Evolutionary conservation across 1,284 basidiomycete species (phyloP), one percentile per base, ranked within the genome.

Genomic region (Hortiboletus rubellus): DNA sequence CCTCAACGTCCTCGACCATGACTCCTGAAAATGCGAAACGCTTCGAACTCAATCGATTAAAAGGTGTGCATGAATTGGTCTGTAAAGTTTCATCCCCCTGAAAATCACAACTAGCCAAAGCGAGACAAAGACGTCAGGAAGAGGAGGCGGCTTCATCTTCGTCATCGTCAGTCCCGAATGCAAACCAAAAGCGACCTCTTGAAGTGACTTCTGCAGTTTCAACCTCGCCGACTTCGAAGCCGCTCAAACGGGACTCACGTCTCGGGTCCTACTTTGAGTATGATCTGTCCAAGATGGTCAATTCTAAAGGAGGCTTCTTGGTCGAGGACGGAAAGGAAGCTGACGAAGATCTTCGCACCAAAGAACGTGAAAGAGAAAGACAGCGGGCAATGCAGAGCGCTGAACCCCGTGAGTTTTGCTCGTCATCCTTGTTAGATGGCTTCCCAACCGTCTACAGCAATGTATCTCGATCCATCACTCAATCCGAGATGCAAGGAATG

Each of bases 221-320:
- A 24, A 81, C 76, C 7, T 86, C 87, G 15, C 82, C 86, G 0
- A 87, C 89, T 8, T 77, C 79, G 52, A 78, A 80, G 55, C 85
- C 86, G 34, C 75, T 92, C 54, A 82, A 83, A 66, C 82, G 87
- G 15, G 89, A 92, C 63, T 80, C 84, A 10, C 81, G 89, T 31
- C 76, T 92, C 1, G 91, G 91, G 31, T 93, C 87, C 53, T 96
- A 96, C 74, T 94, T 95, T 63, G 94, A 97, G 63, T 98, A 97
- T 83, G 94, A 97, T 72, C 74, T 98, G n/a, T 92, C 91, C 18
- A 98, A 96, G 77, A 93, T 96, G 89, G 88, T 92, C 64, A 96
- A 98, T 70, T 90, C 93, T 5, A 91, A 95, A 71, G 95, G 95
- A 52, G 96, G 95, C 0, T 98, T 97, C 74, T 74, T 97, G 60